These are phyloP conservation scores for Yamadazyma laniorum DNA, from an alignment of 805 yeast species.

Conservation along the genomic window DNA sequence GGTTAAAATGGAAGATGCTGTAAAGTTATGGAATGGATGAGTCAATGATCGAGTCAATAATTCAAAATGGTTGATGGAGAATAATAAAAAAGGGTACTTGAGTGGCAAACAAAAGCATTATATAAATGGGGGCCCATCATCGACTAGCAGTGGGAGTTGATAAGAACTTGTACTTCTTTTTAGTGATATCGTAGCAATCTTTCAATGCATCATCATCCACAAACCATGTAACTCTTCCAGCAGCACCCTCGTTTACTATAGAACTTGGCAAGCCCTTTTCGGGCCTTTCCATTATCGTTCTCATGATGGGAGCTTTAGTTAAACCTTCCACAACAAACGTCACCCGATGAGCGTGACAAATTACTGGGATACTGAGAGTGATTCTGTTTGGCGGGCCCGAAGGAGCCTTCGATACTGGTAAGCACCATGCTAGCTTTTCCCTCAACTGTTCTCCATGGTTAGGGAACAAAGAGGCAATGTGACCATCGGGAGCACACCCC, in stretches of 20 bases:
- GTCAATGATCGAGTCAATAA: too few species aligned
- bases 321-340: conserved; percentile 96
- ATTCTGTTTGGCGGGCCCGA: conserved; percentile 65
- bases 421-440: conserved; percentile 92
- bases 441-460: conserved; percentile 79
- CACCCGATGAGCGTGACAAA: conserved; percentile 88
- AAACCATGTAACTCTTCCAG: conserved; percentile 95
- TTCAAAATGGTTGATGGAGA: too few species aligned
- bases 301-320: conserved; percentile 88
- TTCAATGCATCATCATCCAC: conserved; percentile 90
- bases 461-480: conserved; percentile 94
- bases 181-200: conserved; percentile 68
- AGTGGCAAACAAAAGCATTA: too few species aligned
- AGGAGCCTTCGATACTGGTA: conserved; percentile 90
- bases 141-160: conserved; percentile 28
- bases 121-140: too few species aligned
- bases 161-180: conserved; percentile 65
- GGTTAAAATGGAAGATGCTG: too few species aligned
- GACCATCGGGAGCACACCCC: conserved; percentile 99
- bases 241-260: conserved; percentile 93
- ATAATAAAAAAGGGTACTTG: too few species aligned
- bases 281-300: conserved; percentile 92
- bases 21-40: too few species aligned
- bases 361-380: conserved; percentile 80
- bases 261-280: conserved; percentile 94